A percentile compares a stretch with the other conserved stretches of the same genome.
These are phyloP conservation scores for Kodamaea fungicola DNA, from an alignment of 1,139 yeast genomes.

Conservation along the genomic window DNA sequence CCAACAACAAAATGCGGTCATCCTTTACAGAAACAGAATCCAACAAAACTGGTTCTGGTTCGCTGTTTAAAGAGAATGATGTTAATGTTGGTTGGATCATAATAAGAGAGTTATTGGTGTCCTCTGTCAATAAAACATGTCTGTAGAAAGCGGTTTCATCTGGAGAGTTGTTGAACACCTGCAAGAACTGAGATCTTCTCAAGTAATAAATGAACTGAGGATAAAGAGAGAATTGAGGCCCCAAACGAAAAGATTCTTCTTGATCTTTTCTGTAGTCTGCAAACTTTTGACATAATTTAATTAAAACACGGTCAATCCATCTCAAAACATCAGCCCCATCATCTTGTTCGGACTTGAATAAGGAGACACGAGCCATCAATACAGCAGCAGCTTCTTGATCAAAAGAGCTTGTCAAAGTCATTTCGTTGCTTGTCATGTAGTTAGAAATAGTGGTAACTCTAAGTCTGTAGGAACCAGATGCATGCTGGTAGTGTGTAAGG, in stretches of 20 bases:
- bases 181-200: constrained; percentile 94
- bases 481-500: constrained; percentile 74
- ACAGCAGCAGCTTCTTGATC: constrained; percentile 99
- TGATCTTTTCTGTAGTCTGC: constrained; percentile 50
- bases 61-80: constrained; percentile 73
- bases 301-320: constrained; percentile 52
- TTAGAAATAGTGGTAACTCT: constrained; percentile 89
- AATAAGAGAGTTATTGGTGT: constrained; percentile 86
- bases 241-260: constrained; percentile 45
- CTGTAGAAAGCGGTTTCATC: constrained; percentile 98
- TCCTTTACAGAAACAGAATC: constrained; percentile 92
- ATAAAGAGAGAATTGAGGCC: constrained; percentile 51
- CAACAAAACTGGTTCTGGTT: constrained; percentile 89
- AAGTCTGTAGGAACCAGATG: constrained; percentile 77
- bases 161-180: constrained; percentile 95
- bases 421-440: constrained; percentile 51
- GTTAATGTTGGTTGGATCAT: constrained; percentile 97
- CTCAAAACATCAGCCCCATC: constrained; percentile 52
- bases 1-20: constrained; percentile 81
- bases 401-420: constrained; percentile 61
- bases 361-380: constrained; percentile 89
- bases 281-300: constrained; percentile 49
- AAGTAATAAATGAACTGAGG: constrained; percentile 96
- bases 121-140: constrained; percentile 88
- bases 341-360: constrained; percentile 78